These are phyloP conservation scores for Pseudoturritis turrita DNA, from an alignment of 345 rosid species.

Conservation along the genomic window DNA sequence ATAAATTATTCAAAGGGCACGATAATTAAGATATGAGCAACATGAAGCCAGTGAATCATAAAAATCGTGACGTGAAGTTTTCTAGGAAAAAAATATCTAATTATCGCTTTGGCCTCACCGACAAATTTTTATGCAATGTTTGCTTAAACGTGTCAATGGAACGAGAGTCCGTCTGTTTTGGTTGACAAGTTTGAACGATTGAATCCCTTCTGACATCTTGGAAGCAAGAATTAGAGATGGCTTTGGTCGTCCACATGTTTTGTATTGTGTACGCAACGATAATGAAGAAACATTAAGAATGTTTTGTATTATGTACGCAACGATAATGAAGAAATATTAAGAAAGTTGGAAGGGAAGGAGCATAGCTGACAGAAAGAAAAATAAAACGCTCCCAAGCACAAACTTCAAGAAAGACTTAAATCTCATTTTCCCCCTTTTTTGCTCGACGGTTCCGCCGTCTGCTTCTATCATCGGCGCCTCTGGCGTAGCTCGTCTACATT, in stretches of 20 bases:
- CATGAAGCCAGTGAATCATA: neutral
- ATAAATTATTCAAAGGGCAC: neutral
- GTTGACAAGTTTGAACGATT: slow-evolving; percentile 10
- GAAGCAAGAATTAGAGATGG: neutral
- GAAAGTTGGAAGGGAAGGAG: too few species aligned
- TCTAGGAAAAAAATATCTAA: neutral
- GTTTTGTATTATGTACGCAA: too few species aligned
- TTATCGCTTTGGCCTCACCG: neutral
- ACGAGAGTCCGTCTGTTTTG: slow-evolving; percentile 16
- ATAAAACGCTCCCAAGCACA: too few species aligned
- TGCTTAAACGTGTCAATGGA: neutral
- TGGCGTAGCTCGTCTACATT: too few species aligned
- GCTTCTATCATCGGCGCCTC: too few species aligned
- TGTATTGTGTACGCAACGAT: neutral
- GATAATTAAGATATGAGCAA: neutral
- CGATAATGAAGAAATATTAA: neutral
- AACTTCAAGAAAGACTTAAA: too few species aligned
- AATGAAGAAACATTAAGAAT: neutral
- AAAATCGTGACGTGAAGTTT: neutral
- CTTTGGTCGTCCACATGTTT: slow-evolving; percentile 19
- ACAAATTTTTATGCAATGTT: slow-evolving; percentile 10
- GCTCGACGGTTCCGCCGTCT: too few species aligned
- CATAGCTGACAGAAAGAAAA: too few species aligned
- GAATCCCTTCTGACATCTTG: slow-evolving; percentile 16
- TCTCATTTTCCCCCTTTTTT: too few species aligned